A percentile compares a stretch with the other conserved stretches of the same genome.
phyloP scores from a whole-genome alignment of 495 filamentous ascomycete species.

The Bathelium albidoporum region DNA sequence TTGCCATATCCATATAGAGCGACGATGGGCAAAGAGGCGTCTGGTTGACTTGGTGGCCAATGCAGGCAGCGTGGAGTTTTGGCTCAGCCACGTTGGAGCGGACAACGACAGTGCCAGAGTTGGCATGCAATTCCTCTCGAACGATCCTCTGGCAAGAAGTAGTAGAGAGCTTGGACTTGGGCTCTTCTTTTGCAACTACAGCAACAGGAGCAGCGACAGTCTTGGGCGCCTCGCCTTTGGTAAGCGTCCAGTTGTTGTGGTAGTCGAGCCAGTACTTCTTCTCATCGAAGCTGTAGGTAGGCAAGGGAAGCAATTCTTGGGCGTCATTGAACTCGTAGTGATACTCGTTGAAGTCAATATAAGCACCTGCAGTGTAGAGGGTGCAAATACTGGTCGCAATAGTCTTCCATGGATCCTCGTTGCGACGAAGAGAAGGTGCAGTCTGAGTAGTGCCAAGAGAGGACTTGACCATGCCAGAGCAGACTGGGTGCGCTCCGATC shows the following conservation, averaged over 20 bases:
- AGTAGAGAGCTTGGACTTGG: slow-evolving; percentile 30
- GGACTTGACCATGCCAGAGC: slow-evolving; percentile 35
- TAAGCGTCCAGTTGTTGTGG: slow-evolving; percentile 41
- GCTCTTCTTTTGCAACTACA: slow-evolving; percentile 18
- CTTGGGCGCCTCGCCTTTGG: slow-evolving; percentile 34
- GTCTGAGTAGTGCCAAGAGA: slow-evolving; percentile 31
- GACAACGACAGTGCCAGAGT: slow-evolving; percentile 29
- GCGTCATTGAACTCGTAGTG: slow-evolving; percentile 36
- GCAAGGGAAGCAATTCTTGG: slow-evolving; percentile 34
- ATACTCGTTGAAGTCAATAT: slow-evolving; percentile 40
- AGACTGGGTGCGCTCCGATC: slow-evolving; percentile 35
- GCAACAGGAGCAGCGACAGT: slow-evolving; percentile 16
- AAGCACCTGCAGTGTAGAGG: slow-evolving; percentile 32
- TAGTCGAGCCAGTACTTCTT: slow-evolving; percentile 46
- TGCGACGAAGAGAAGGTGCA: slow-evolving; percentile 34
- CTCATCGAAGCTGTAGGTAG: slow-evolving; percentile 40
- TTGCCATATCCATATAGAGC: slow-evolving; percentile 41
- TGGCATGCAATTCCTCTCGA: slow-evolving; percentile 30
- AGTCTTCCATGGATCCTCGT: slow-evolving; percentile 40
- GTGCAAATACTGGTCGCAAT: slow-evolving; percentile 33
- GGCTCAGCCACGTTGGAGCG: slow-evolving; percentile 32
- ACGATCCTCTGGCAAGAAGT: slow-evolving; percentile 35
- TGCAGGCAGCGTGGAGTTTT: slow-evolving; percentile 29
- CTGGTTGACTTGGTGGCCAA: slow-evolving; percentile 35
- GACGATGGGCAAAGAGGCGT: slow-evolving; percentile 36